phyloP scores from a whole-genome alignment of 345 rosid species.

The Cardamine occulta region DNA sequence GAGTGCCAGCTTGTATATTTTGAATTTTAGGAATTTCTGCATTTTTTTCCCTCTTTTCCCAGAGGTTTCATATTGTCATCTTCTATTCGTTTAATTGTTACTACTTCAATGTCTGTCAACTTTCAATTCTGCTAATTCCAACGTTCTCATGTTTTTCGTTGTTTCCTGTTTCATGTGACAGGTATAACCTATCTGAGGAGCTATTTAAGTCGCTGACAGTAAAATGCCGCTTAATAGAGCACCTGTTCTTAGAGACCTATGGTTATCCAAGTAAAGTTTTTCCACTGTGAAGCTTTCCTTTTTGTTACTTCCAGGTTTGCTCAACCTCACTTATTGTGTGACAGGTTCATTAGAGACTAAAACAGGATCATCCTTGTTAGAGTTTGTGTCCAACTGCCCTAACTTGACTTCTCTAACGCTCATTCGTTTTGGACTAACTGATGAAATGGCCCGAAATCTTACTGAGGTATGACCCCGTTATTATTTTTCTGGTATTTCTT shows the following conservation, averaged over 20 bases:
- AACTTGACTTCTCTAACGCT: conserved; percentile 74
- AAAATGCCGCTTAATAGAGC: conserved; percentile 69
- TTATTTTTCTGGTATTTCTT: conserved; percentile 9
- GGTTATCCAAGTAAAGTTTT: conserved; percentile 56
- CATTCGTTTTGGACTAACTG: conserved; percentile 80
- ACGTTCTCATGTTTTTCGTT: conserved; percentile 5
- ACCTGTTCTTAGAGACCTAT: conserved; percentile 70
- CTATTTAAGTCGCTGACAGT: conserved; percentile 62
- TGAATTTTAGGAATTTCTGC: conserved; percentile 7
- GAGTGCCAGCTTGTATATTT: conserved; percentile 8
- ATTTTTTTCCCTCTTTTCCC: conserved; percentile 1
- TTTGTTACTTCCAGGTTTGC: conserved; percentile 15
- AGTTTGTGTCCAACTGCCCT: conserved; percentile 73
- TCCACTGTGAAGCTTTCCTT: conserved; percentile 32
- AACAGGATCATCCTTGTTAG: conserved; percentile 67
- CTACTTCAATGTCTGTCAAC: not conserved
- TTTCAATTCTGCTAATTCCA: conserved; percentile 8
- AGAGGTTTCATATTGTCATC: not conserved
- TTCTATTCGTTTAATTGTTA: not conserved
- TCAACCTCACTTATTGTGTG: conserved; percentile 42
- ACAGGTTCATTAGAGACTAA: conserved; percentile 77
- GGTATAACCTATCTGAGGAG: conserved; percentile 68
- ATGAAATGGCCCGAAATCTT: conserved; percentile 62
- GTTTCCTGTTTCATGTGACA: conserved; percentile 37
- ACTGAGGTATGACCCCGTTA: conserved; percentile 54